Evolutionary conservation across 164 flowering plant genomes (phyloP).

Genomic region (Pachysandra terminalis): DNA sequence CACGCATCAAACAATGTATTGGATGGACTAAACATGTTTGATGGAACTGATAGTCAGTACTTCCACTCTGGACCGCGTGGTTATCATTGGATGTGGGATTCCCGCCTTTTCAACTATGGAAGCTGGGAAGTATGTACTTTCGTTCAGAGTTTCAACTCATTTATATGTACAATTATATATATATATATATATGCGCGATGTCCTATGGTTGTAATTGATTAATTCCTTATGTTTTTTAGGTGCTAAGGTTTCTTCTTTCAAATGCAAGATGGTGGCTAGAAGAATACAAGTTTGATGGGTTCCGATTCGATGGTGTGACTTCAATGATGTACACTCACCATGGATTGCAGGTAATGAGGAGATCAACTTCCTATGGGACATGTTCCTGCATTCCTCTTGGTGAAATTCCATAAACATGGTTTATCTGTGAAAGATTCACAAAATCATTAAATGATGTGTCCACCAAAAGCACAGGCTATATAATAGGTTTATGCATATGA

Average conservation of each 20-base stretch:
- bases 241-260: conserved; percentile 83
- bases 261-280: conserved; percentile 99
- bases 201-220: conserved; percentile 3
- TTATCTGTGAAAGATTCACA: background rate
- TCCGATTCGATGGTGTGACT: conserved; percentile 99
- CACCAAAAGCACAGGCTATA: background rate
- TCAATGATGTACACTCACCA: conserved; percentile 99
- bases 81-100: conserved; percentile 99
- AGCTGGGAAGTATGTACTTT: conserved; percentile 81
- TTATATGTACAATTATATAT: background rate
- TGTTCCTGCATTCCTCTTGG: background rate
- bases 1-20: conserved; percentile 87
- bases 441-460: background rate
- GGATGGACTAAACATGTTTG: conserved; percentile 99
- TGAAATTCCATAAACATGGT: background rate
- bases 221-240: conserved; percentile 42
- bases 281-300: conserved; percentile 96
- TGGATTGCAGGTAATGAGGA: conserved; percentile 71
- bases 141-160: background rate
- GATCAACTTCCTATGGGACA: conserved; percentile 1
- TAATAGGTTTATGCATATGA: background rate
- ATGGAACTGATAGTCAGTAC: conserved; percentile 90
- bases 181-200: no score
- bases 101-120: conserved; percentile 96
- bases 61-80: conserved; percentile 97